Conservation (phyloP, 2,329 filamentous ascomycete genomes). For the Capronia americana region DNA sequence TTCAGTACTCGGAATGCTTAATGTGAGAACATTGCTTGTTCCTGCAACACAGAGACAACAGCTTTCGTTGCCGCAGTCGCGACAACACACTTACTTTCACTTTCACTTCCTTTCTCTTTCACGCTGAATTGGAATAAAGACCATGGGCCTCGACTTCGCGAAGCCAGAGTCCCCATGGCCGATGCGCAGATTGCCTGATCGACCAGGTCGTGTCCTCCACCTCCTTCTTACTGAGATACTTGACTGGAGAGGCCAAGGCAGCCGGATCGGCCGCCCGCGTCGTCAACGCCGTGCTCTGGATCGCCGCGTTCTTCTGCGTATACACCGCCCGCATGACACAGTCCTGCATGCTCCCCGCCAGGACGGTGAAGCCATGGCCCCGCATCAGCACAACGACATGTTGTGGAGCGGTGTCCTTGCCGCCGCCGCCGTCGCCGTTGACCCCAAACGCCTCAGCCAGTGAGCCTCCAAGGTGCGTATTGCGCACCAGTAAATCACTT, state of each 20-base stretch:
- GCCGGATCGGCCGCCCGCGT: neutral
- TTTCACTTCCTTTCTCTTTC: neutral
- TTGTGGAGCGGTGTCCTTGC: neutral
- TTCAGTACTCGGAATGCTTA: neutral
- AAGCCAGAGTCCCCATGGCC: constrained; percentile 32
- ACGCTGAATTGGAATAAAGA: constrained; percentile 28
- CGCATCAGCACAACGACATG: constrained; percentile 52
- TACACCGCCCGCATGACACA: constrained; percentile 54
- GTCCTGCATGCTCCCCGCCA: constrained; percentile 48
- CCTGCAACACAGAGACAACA: neutral
- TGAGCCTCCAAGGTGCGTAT: constrained; percentile 44
- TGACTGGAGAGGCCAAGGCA: neutral
- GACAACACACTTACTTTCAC: neutral
- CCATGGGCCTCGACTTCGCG: constrained; percentile 27
- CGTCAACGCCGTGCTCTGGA: constrained; percentile 45
- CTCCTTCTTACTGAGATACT: constrained; percentile 27
- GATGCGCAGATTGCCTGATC: constrained; percentile 13
- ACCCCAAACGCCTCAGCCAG: constrained; percentile 46
- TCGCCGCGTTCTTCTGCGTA: constrained; percentile 52
- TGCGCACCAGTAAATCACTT: constrained; percentile 50
- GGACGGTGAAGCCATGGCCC: constrained; percentile 53
- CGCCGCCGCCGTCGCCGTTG: neutral
- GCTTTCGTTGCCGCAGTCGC: neutral
- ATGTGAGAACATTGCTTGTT: neutral
- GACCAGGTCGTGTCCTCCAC: constrained; percentile 17